Percentiles rank a stretch among this genome's conserved stretches.
phyloP scores from a whole-genome alignment of 139 green algal genomes.

The Coelastrella sp. region DNA sequence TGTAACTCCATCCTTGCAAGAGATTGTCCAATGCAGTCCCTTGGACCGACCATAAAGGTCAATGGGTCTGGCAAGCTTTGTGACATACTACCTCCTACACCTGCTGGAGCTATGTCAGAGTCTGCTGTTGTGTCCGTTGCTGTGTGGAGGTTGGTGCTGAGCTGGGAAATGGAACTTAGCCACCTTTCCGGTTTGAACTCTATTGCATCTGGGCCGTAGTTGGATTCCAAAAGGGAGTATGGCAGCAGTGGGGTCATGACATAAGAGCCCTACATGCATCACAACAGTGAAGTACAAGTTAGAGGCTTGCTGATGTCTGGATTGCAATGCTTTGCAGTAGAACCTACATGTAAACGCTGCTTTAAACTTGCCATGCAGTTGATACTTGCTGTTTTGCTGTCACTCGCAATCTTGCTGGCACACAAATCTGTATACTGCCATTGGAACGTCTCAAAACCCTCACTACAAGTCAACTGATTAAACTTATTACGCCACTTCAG shows the following conservation, averaged over 20 bases:
- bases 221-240: background rate
- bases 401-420: too few species aligned
- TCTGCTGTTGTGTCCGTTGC: background rate
- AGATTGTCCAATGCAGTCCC: constrained; percentile 39
- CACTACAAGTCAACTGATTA: too few species aligned
- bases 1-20: constrained; percentile 52
- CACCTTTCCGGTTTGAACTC: constrained; percentile 51
- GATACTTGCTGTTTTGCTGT: too few species aligned
- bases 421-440: too few species aligned
- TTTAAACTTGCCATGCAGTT: too few species aligned
- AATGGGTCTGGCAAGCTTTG: background rate
- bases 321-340: too few species aligned
- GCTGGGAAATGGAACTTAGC: background rate
- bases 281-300: too few species aligned
- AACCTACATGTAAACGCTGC: too few species aligned
- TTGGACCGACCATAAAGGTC: constrained; percentile 11
- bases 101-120: background rate
- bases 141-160: background rate
- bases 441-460: too few species aligned
- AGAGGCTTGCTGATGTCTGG: too few species aligned
- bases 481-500: too few species aligned
- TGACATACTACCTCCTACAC: background rate
- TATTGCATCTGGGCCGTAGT: constrained; percentile 43
- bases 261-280: background rate
- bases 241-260: constrained; percentile 33